Evolutionary conservation across 2,329 filamentous ascomycete species (phyloP), one percentile per base, ranked within the genome.

Genomic region (Fusarium citri): DNA sequence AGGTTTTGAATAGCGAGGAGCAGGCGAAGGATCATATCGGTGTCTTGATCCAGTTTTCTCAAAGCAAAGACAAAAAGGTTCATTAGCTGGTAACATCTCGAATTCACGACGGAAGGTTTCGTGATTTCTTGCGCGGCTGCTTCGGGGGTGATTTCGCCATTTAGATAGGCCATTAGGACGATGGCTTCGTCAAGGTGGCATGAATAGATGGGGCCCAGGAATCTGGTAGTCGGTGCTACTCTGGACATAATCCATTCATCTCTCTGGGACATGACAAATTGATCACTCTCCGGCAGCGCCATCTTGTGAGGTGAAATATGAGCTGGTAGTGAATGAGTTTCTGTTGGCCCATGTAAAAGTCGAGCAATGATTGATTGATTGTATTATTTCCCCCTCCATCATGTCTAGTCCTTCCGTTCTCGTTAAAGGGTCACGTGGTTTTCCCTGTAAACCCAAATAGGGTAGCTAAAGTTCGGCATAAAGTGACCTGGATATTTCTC

Each of bases 111-210:
- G 8, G 25, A 31, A 16, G 30, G 30, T 34, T 1, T 34, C 7
- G 59, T 66, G 5, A 69, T 48, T 3, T 48, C 26, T 4, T 23
- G 7, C 8, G 66, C 60, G 8, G 65, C 51, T 3, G 47, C n/a
- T 6, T 51, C 18, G 4, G 9, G 3, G 5, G 14, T 40, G 2
- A 58, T 31, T 0, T 18, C 28, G 3, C 23, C 31, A 9, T 66
- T 48, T 10, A 69, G 61, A n/a, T 69, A 69, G n/a, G 51, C 30
- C 7, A 5, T 30, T 2, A 69, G 23, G 2, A 23, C 16, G 11
- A 69, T 26, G 2, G 43, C 49, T 37, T 69, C 55, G 4, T 69
- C 66, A 5, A 64, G 50, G 8, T 55, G 40, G 1, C 40, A 57
- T 6, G 25, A 26, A 26, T 26, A 26, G 8, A 26, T 26, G 25